Base-by-base conservation (phyloP, 2,329 filamentous ascomycete species). In the Claviceps pusilla region DNA sequence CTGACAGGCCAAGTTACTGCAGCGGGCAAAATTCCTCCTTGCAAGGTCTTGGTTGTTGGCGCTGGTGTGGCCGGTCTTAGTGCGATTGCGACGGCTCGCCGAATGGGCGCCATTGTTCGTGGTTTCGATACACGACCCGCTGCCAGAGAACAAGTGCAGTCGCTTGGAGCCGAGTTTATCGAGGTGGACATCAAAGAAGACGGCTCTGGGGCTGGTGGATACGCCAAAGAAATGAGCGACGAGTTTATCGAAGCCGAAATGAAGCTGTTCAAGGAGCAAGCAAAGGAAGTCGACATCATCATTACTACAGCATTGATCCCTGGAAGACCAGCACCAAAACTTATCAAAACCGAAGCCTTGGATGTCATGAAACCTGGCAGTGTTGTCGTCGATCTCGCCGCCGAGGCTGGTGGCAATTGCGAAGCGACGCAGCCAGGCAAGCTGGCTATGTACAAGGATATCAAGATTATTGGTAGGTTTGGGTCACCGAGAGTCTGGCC, bases 251-350 rank as follows among this genome's bases (percentile, higher is more conserved):
- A 89, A 57, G 89, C 89, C 6, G 88, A 95, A 67, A 94, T 94
- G 88, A 90, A 87, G 67, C 76, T 95, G 0, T 95, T 95, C 70
- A 82, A 87, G 65, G 86, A 93, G 60, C 89, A 95, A 67, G 87
- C 86, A 57, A 79, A 80, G 56, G 89, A 95, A 43, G 88, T 95
- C 52, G 89, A 95, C 68, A 95, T 95, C 58, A 86, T 95, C 57
- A 86, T 95, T 65, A 95, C 89, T 1, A 95, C 89, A 1, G 89
- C 89, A n/a, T 69, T 95, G 61, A 95, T 95, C 57, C 89, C 89
- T 0, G 89, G 89, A 55, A 85, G 78, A 60, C 85, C 85, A 33
- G 88, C 89, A 0, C 89, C 89, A 0, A 91, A 85, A 63, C 74
- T 95, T 35, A 90, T 95, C 62, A 90, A 85, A 4, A 86, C 87